Evolutionary conservation across 1,284 basidiomycete genomes (phyloP), one percentile per base, ranked within the genome.

Genomic region (Inonotus obliquus): DNA sequence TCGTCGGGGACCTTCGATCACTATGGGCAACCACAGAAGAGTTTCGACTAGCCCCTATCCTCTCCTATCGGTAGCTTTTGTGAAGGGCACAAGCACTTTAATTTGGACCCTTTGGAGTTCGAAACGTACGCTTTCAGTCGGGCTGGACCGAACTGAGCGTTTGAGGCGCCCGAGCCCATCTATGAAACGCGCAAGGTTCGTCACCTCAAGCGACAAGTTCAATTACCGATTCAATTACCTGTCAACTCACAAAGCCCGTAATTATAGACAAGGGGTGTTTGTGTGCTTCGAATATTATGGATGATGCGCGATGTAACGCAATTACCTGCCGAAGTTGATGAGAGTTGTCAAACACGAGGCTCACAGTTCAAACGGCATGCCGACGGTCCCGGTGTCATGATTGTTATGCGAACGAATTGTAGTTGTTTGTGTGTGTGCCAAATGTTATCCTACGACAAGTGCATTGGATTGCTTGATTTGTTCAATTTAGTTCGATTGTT

Each of bases 1-100:
- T 21, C 47, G 27, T 48, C 49, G 57, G 13, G 48, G 57, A 19
- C 23, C 57, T 59, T 59, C 57, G 57, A 59, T 59, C 38, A 32
- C 47, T 52, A 51, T 39, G 27, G 37, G 57, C 57, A 59, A 59
- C 57, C 51, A 27, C 47, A 49, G 47, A 27, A 49, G 25, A 27
- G 21, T 44, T 39, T 44, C 47, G 44, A 29, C n/a, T 44, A 21
- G 39, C 29, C 29, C 44, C 56, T 57, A 47, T 57, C 47, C 10
- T 19, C 29, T 19, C 44, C 56, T 57, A 47, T 57, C 47, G 45
- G 51, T 10, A 10, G 35, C 35, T 14, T 53, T 29, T 53, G 29
- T 53, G 51, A 53, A 35, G 35, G 27, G 7, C 13, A 23, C 25
- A 44, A 21, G 51, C 11, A 53, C 29, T 9, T 21, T 14, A 35